Conservation (phyloP, 768 basidiomycete genomes). For the Agaricus blazei region DNA sequence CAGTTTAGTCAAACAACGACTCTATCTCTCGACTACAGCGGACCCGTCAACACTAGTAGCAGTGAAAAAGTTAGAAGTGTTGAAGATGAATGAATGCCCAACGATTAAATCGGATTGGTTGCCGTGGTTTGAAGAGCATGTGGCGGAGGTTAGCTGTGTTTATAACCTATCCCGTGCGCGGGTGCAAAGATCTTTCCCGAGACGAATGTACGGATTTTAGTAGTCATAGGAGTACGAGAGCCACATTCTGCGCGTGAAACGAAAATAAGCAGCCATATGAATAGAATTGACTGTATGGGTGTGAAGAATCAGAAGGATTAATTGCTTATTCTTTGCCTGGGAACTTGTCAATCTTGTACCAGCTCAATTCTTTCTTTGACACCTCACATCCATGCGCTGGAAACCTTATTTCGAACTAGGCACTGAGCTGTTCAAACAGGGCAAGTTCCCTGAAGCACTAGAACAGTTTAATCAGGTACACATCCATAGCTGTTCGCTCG, state of each 20-base stretch:
- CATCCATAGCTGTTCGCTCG: neutral
- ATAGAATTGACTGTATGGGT: neutral
- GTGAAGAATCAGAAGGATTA: neutral
- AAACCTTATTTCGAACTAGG: conserved; percentile 17
- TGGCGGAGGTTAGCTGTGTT: conserved; percentile 52
- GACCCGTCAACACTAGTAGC: neutral
- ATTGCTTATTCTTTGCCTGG: neutral
- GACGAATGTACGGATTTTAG: neutral
- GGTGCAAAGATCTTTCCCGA: conserved; percentile 21
- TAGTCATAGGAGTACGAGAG: neutral
- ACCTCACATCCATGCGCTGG: conserved; percentile 15
- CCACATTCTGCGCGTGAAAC: conserved; percentile 61
- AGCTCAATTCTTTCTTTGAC: neutral
- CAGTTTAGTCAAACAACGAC: conserved; percentile 3
- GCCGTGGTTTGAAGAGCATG: conserved; percentile 55
- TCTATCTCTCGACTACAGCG: neutral
- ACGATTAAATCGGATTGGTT: conserved; percentile 50
- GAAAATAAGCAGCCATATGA: conserved; percentile 61
- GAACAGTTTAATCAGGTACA: conserved; percentile 42
- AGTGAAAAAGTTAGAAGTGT: conserved; percentile 31
- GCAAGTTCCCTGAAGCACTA: conserved; percentile 37
- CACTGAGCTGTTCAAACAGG: conserved; percentile 15
- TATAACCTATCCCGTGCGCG: conserved; percentile 45
- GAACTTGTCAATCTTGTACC: neutral
- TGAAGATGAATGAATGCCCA: conserved; percentile 54